Evolutionary conservation across 2,329 filamentous ascomycete genomes (phyloP), one percentile per base, ranked within the genome.

Genomic region (Myriosclerotinia duriaeana): DNA sequence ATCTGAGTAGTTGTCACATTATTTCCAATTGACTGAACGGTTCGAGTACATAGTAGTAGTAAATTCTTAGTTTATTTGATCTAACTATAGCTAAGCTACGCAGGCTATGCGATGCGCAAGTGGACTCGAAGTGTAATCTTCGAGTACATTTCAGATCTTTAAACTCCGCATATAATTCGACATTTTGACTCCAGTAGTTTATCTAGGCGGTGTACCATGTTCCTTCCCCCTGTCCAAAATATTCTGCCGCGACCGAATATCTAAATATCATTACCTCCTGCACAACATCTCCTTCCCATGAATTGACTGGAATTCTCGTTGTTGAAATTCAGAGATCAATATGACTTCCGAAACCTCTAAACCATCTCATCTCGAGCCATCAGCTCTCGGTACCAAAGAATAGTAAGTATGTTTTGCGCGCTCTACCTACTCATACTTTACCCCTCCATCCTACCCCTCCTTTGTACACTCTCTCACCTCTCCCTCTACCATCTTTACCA

Each of bases 341-440:
- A 75, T 74, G 74, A 42, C 66, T 5, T 66, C 68, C 6, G 60
- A 71, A 20, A 73, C 77, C 12, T 52, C 69, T 2, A 83, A 81
- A 68, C 89, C 88, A n/a, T 79, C 79, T 1, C 86, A 90, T 73
- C 87, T 97, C 36, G 85, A 90, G 71, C 91, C 93, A 22, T 96
- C 82, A 76, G 68, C 71, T 77, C 85, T 98, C 40, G 94, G 94
- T 61, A 97, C 92, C 40, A 96, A 92, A 79, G 89, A 94, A 82
- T 96, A 96, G 92, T 96, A 53, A 61, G 64, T 65, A 54, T n/a
- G 48, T 40, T 30, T 53, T 40, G 3, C 14, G 12, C 36, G 26
- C 12, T 59, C 14, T 38, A 48, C 26, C 14, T 38, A 48, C 26
- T 34, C 17, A 60, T 61, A 17, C 81, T 61, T 40, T 52, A 56